Conservation (phyloP, 176 grass and related monocot genomes). For the Carex scoparia region DNA sequence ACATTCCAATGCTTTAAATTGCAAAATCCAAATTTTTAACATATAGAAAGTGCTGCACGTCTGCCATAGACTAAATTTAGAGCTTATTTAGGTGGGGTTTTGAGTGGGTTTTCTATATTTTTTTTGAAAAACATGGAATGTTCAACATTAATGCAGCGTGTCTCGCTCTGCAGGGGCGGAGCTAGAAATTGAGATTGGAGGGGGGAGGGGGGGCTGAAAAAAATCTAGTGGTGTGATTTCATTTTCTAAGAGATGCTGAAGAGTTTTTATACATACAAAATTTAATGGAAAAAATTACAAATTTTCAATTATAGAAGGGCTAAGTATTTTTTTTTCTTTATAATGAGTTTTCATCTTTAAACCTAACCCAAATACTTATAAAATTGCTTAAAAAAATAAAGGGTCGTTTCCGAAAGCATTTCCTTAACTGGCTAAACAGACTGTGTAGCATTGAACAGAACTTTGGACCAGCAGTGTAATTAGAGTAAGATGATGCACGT, state of each 20-base stretch:
- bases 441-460: background rate
- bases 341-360: background rate
- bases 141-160: constrained; percentile 11
- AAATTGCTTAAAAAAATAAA: background rate
- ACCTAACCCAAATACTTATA: background rate
- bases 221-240: too few relatives aligned
- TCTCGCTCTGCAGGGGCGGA: background rate
- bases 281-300: too few relatives aligned
- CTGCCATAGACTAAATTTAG: background rate
- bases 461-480: background rate
- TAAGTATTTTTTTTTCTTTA: background rate
- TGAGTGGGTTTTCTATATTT: background rate
- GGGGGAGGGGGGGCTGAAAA: too few relatives aligned
- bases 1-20: background rate
- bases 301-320: background rate
- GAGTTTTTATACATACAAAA: too few relatives aligned
- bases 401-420: too few relatives aligned
- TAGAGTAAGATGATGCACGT: background rate
- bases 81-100: background rate
- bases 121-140: background rate
- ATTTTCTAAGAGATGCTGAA: too few relatives aligned
- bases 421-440: background rate
- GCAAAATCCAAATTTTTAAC: background rate
- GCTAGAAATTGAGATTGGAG: too few relatives aligned
- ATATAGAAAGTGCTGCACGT: background rate